Base-by-base conservation (phyloP, 495 filamentous ascomycete species). In the Clohesyomyces aquaticus region DNA sequence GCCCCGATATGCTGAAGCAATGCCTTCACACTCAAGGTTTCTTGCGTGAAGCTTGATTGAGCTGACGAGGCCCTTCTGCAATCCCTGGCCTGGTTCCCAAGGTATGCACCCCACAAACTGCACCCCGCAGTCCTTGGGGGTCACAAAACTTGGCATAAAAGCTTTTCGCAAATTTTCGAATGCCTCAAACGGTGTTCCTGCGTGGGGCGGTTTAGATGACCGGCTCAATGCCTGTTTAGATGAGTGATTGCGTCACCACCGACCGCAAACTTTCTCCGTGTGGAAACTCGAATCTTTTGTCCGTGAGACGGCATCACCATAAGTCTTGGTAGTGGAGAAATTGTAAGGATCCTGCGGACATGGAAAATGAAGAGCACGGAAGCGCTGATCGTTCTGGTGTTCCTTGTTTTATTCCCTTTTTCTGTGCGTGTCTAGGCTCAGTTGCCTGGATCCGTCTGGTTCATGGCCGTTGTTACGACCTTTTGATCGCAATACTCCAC, bases 401-500 rank as follows among this genome's bases (percentile, higher is more conserved):
- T 26, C 50, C n/a, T 27, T 42, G 3, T 25, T 22, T 55, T n/a
- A n/a, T n/a, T n/a, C n/a, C n/a, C n/a, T n/a, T n/a, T n/a, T n/a
- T n/a, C n/a, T n/a, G n/a, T n/a, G n/a, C n/a, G n/a, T n/a, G n/a
- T n/a, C n/a, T n/a, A n/a, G n/a, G n/a, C n/a, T 55, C 16, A 29
- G 22, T 49, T 19, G 3, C 27, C 22, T 18, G 51, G 28, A 10
- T 32, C 23, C 25, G 62, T 65, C 18, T 19, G 11, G 21, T 69
- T 61, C 48, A 69, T 14, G n/a, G 59, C 60, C 27, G 69, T 72
- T 2, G 29, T 60, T 18, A 55, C 65, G 3, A 54, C 53, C 14
- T 45, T 41, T 21, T 55, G 43, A 57, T 71, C 61, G 52, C 72
- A 74, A 38, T 67, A 72, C 68, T 85, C 71, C 4, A 84, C 78